Evolutionary conservation across 495 filamentous ascomycete genomes (phyloP).

Genomic region (Viridothelium virens): DNA sequence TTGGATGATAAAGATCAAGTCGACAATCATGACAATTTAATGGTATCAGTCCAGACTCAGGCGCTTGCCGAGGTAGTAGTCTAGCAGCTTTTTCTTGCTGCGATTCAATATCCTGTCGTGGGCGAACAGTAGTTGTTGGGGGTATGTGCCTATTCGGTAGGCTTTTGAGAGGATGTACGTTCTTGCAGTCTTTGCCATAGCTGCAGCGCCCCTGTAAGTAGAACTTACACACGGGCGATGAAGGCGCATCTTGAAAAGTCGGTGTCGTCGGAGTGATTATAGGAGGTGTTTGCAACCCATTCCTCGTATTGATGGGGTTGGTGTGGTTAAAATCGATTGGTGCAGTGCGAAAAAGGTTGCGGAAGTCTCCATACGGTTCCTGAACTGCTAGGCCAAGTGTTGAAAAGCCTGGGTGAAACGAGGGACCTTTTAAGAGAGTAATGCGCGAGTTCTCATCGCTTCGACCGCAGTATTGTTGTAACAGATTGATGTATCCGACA

Average conservation of each 20-base stretch:
- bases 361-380: constrained; percentile 22
- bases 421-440: constrained; percentile 43
- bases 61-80: constrained; percentile 13
- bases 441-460: constrained; percentile 33
- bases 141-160: constrained; percentile 7
- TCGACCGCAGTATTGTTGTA: constrained; percentile 42
- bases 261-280: constrained; percentile 9
- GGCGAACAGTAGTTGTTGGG: constrained; percentile 10
- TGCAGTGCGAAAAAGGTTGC: constrained; percentile 26
- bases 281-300: constrained; percentile 12
- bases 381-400: constrained; percentile 27
- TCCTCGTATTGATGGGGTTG: not conserved
- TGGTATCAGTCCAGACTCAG: constrained; percentile 23
- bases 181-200: constrained; percentile 27
- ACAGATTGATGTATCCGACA: constrained; percentile 47
- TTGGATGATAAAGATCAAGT: constrained; percentile 23
- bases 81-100: constrained; percentile 9
- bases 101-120: constrained; percentile 17
- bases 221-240: constrained; percentile 23
- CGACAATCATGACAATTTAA: constrained; percentile 27
- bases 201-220: constrained; percentile 28
- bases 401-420: constrained; percentile 28
- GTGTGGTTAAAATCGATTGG: constrained; percentile 15
- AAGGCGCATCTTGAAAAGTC: not conserved
- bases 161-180: constrained; percentile 21